Percentiles rank a stretch among this genome's conserved stretches.
Evolutionary conservation across 257 asterid species (phyloP).

Genomic region (Salvia rosmarinus): DNA sequence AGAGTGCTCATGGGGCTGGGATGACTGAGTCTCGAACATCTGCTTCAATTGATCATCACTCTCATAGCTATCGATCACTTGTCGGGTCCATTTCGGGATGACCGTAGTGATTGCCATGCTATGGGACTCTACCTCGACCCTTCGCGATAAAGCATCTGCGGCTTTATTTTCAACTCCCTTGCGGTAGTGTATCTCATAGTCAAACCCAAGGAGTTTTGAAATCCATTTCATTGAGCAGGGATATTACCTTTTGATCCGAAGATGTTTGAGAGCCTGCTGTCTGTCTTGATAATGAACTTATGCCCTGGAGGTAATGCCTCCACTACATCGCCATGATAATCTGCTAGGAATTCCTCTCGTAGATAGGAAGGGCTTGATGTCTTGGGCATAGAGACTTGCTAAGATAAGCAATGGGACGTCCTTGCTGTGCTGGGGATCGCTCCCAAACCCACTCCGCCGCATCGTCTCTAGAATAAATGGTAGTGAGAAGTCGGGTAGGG

Average conservation of each 20-base stretch:
- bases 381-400: not conserved
- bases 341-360: not conserved
- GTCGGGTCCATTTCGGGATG: no score
- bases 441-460: not conserved
- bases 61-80: no score
- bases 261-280: slow-evolving; percentile 1
- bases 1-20: no score
- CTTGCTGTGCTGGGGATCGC: not conserved
- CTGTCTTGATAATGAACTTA: not conserved
- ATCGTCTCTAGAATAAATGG: not conserved
- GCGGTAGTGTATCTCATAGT: no score
- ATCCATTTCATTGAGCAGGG: slow-evolving; percentile 5
- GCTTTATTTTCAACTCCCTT: no score
- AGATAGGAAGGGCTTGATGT: not conserved
- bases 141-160: not conserved
- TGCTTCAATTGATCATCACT: no score
- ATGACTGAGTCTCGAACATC: no score
- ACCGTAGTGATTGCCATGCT: no score
- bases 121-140: no score
- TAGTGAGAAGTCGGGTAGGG: not conserved
- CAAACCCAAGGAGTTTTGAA: no score
- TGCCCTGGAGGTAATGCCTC: not conserved
- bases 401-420: not conserved
- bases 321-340: not conserved
- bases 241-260: not conserved